phyloP scores from a whole-genome alignment of 1,284 basidiomycete species.

The Apiotrichum siamense region DNA sequence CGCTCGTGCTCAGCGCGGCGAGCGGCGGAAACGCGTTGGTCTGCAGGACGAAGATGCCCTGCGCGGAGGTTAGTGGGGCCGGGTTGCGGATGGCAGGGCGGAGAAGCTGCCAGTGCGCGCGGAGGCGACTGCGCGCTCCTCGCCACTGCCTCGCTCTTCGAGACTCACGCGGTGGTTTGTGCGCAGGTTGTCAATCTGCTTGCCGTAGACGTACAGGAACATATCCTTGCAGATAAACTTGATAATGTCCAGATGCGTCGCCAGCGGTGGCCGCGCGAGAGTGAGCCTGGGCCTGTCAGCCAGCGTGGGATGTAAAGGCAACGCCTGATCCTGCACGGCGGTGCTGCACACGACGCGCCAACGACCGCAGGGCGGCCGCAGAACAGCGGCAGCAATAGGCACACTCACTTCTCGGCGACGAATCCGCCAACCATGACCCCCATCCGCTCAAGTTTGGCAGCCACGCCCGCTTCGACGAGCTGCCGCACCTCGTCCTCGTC shows the following conservation, averaged over 20 bases:
- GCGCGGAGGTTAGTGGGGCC: neutral
- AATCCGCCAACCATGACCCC: slow-evolving; percentile 81
- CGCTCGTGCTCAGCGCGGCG: slow-evolving; percentile 60
- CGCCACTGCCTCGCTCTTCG: neutral
- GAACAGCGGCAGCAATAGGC: no score
- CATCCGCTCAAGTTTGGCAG: slow-evolving; percentile 67
- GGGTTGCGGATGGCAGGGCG: neutral
- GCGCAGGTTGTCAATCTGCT: slow-evolving; percentile 89
- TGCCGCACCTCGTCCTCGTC: slow-evolving; percentile 48
- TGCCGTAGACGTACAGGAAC: slow-evolving; percentile 50
- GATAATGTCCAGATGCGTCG: slow-evolving; percentile 79
- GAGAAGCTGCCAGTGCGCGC: neutral
- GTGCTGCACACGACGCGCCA: no score
- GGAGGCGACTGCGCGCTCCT: no score
- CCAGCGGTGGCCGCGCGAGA: slow-evolving; percentile 65
- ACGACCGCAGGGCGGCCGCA: neutral
- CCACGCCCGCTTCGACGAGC: slow-evolving; percentile 63
- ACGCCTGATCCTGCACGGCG: no score
- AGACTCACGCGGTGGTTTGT: slow-evolving; percentile 77
- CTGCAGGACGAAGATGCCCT: slow-evolving; percentile 92
- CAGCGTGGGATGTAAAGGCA: neutral
- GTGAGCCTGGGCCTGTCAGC: slow-evolving; percentile 58
- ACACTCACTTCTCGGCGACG: slow-evolving; percentile 69
- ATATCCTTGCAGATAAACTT: slow-evolving; percentile 96
- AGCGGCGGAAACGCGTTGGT: slow-evolving; percentile 85